A percentile compares a stretch with the other conserved stretches of the same genome.
These are phyloP conservation scores for Plasmodium knowlesi DNA, from an alignment of 169 alveolate genomes.

Conservation along the genomic window DNA sequence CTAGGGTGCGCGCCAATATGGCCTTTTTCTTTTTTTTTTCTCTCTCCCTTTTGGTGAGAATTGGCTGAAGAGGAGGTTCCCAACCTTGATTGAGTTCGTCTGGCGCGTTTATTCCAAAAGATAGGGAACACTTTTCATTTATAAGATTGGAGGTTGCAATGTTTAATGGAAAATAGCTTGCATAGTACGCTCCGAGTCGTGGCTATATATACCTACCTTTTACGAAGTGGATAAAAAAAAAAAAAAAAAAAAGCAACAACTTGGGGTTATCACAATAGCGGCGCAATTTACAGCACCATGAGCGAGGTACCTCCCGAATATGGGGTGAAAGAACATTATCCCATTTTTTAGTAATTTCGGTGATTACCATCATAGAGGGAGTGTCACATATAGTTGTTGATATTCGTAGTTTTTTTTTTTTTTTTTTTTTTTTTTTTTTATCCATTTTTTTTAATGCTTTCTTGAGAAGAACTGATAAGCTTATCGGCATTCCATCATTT, in stretches of 20 bases:
- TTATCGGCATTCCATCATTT: not conserved
- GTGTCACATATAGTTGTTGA: not conserved
- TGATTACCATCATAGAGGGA: not conserved
- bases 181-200: not conserved
- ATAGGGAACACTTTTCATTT: not conserved
- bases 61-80: not conserved
- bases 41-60: not conserved
- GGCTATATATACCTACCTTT: not conserved
- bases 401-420: not conserved
- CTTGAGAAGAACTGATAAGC: not conserved
- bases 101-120: not conserved
- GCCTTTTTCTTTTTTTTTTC: not conserved
- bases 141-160: not conserved
- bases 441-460: not conserved
- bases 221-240: not conserved
- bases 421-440: no score
- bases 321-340: not conserved
- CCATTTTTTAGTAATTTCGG: not conserved
- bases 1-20: not conserved
- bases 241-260: not conserved
- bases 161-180: not conserved
- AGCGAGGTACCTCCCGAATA: not conserved
- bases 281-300: constrained; percentile 2
- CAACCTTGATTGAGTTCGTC: not conserved
- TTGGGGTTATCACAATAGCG: not conserved